Conservation (phyloP, 2,329 filamentous ascomycete genomes). For the Corynespora cassiicola region DNA sequence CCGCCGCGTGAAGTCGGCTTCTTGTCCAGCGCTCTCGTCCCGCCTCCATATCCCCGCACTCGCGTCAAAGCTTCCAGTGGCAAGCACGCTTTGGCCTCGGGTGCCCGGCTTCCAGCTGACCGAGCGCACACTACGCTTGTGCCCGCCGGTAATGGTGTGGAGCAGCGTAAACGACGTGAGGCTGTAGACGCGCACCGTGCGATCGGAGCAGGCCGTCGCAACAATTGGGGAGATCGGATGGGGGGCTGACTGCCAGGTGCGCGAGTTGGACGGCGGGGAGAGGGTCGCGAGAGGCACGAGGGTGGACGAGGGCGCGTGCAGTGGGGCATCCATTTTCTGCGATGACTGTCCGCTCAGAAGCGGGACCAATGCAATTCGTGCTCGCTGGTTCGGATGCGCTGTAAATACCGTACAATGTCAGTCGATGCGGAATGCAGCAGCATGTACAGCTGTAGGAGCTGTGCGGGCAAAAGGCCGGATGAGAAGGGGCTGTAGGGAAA, state of each 20-base stretch:
- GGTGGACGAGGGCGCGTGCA: slow-evolving; percentile 16
- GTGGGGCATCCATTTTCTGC: slow-evolving; percentile 24
- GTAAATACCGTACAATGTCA: too few relatives aligned
- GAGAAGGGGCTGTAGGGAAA: too few relatives aligned
- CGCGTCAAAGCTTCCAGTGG: slow-evolving; percentile 92
- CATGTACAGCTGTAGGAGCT: too few relatives aligned
- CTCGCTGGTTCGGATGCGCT: too few relatives aligned
- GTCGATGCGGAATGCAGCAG: too few relatives aligned
- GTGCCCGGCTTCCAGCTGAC: slow-evolving; percentile 83
- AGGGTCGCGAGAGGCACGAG: slow-evolving; percentile 59
- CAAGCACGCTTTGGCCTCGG: slow-evolving; percentile 72
- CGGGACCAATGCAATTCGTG: too few relatives aligned
- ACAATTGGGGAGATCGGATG: slow-evolving; percentile 88
- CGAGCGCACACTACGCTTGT: slow-evolving; percentile 86
- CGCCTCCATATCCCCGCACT: slow-evolving; percentile 73
- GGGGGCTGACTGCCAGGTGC: slow-evolving; percentile 84
- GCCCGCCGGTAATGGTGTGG: slow-evolving; percentile 81
- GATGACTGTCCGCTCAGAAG: too few relatives aligned
- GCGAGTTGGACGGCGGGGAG: slow-evolving; percentile 60
- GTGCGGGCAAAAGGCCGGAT: too few relatives aligned
- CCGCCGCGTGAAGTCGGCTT: slow-evolving; percentile 31
- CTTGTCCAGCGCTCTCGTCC: slow-evolving; percentile 69
- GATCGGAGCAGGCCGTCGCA: slow-evolving; percentile 86
- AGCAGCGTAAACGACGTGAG: slow-evolving; percentile 80
- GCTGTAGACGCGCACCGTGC: slow-evolving; percentile 88